phyloP scores from a whole-genome alignment of 2,329 filamentous ascomycete species.

The Cadophora gregata region DNA sequence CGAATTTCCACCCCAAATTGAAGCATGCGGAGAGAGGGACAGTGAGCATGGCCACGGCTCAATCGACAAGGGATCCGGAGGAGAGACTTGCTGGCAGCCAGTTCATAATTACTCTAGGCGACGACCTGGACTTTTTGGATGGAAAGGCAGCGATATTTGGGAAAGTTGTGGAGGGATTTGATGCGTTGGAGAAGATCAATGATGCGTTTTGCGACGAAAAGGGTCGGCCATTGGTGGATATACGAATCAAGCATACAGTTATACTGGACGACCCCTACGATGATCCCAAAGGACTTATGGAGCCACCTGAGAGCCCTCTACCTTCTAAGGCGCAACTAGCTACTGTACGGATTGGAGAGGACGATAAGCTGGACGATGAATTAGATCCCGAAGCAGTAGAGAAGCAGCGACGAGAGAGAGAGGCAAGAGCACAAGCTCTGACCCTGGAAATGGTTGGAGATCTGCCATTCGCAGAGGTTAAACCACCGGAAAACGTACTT shows the following conservation, averaged over 20 bases:
- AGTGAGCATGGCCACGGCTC: conserved; percentile 96
- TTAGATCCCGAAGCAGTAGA: conserved; percentile 80
- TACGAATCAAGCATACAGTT: conserved; percentile 91
- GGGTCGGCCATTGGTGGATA: conserved; percentile 89
- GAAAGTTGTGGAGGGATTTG: conserved; percentile 94
- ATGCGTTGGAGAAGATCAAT: conserved; percentile 93
- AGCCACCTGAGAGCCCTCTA: conserved; percentile 79
- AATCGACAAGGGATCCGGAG: conserved; percentile 77
- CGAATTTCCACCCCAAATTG: conserved; percentile 84
- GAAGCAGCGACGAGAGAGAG: conserved; percentile 80
- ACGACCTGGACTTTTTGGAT: conserved; percentile 88
- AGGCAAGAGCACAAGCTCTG: conserved; percentile 90
- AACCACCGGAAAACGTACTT: conserved; percentile 93
- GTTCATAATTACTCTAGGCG: conserved; percentile 90
- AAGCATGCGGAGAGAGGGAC: conserved; percentile 90
- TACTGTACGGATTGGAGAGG: conserved; percentile 89
- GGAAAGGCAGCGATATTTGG: conserved; percentile 95
- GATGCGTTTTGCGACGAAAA: conserved; percentile 84
- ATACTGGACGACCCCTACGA: conserved; percentile 91
- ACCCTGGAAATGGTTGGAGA: conserved; percentile 98
- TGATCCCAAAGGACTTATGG: conserved; percentile 77
- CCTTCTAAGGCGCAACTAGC: conserved; percentile 86
- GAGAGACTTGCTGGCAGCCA: conserved; percentile 85
- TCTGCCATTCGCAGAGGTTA: conserved; percentile 95
- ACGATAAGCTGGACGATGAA: conserved; percentile 80